Base-by-base conservation (phyloP, 202 grass and related monocot species). In the Musa balbisiana region DNA sequence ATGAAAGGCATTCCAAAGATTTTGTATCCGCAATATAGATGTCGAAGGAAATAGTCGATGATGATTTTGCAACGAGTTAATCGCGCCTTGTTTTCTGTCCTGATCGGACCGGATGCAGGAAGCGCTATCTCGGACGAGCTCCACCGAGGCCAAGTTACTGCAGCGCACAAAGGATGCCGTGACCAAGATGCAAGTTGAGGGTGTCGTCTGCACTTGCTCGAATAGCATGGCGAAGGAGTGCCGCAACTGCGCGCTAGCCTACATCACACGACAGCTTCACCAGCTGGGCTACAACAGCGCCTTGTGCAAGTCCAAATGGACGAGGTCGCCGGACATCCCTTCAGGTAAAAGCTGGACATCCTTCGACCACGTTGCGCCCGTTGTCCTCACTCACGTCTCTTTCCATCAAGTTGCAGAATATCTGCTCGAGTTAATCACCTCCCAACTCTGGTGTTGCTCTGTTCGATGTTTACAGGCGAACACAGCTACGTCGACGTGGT, bases 401-500 rank as follows among this genome's bases (percentile, higher is more conserved):
- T 67, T 27, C 64, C 26, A 15, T 16, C 64, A 10, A 62, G 58
- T 62, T 62, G 58, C 12, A 62, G 17, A 62, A 62, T 62, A 17
- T 58, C 20, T 19, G 4, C 58, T 62, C 17, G 20, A 62, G 13
- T 62, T 15, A 59, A 26, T 66, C 25, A 10, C 10, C 26, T 29
- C 22, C 25, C 3, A 4, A 14, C 15, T 17, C 65, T 15, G 4
- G 16, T 15, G 65, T 24, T 33, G 25, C 15, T 26, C 22, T 16
- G 25, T 8, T 33, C 5, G 13, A 19, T 53, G 3, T 9, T 1
- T 25, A 17, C 87, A 90, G 91, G 92, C n/a, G 92, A 95, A 59
- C 88, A 95, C 71, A 91, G 71, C 22, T 91, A 83, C 55, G 86
- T 91, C 22, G 88, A 91, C 71, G 84, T 95, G 52, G 51, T 87